Evolutionary conservation across 2,329 filamentous ascomycete species (phyloP), one percentile per base, ranked within the genome.

Genomic region (Phaeosphaeriaceae sp.): DNA sequence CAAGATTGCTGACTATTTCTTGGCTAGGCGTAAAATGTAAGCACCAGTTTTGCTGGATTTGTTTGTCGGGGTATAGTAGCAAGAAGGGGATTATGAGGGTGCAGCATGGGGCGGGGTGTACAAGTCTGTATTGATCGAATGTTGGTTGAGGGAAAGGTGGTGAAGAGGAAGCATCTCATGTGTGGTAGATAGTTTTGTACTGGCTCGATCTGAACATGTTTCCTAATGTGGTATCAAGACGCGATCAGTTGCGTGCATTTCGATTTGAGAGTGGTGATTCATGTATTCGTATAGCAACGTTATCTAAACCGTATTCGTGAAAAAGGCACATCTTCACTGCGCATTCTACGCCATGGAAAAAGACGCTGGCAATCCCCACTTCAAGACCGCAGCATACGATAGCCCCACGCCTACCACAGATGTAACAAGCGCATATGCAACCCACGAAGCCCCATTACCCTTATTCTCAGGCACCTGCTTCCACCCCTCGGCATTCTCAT

Each of bases 41-140:
- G 22, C 65, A 70, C 48, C 68, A 79, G 56, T 81, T 81, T 58
- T 81, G 79, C 62, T 81, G 76, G 76, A 41, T 69, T 46, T 81
- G 73, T 58, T 57, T 73, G 33, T 73, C 68, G 24, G 56, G 58
- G n/a, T 76, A 69, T 60, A 48, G 42, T 2, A 36, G 31, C 13
- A 62, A 58, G 47, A 66, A 19, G 15, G 45, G 49, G 19, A 22
- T 53, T 22, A 54, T 53, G 24, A 58, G 51, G 22, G 36, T 44
- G 13, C 31, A 36, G 44, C 61, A 64, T 54, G 47, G 45, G 19
- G 4, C n/a, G 24, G 48, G 27, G 11, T 63, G 61, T 42, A 25
- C 7, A 45, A 36, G 31, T 36, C 7, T 36, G 11, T 36, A 36
- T 36, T 36, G 31, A 36, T 13, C 4, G 25, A 9, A 27, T 27